Evolutionary conservation across 805 yeast genomes (phyloP).

Genomic region (Saturnispora zaruensis): DNA sequence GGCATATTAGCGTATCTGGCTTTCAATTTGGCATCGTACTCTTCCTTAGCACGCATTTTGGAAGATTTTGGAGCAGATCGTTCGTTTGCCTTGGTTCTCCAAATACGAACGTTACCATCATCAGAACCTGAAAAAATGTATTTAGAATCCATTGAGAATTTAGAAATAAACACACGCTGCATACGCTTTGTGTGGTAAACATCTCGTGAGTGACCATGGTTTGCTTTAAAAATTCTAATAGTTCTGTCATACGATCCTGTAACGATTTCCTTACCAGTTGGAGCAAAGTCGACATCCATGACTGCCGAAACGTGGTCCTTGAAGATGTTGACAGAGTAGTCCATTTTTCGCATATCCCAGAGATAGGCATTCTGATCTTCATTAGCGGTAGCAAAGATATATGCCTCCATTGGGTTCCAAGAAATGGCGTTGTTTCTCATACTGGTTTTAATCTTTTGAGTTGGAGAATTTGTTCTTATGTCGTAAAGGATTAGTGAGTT

Average conservation of each 20-base stretch:
- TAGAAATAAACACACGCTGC: slow-evolving; percentile 86
- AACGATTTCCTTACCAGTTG: slow-evolving; percentile 93
- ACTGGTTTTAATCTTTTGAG: slow-evolving; percentile 78
- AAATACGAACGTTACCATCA: slow-evolving; percentile 88
- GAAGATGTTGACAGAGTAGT: slow-evolving; percentile 70
- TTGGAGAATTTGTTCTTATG: slow-evolving; percentile 80
- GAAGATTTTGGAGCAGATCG: slow-evolving; percentile 75
- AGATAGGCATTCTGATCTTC: slow-evolving; percentile 93
- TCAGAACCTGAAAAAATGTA: slow-evolving; percentile 88
- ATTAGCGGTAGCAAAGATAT: slow-evolving; percentile 79
- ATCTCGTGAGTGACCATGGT: slow-evolving; percentile 88
- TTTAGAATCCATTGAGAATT: slow-evolving; percentile 81
- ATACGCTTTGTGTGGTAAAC: slow-evolving; percentile 94
- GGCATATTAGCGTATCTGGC: slow-evolving; percentile 95
- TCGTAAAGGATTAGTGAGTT: slow-evolving; percentile 88
- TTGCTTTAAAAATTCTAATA: slow-evolving; percentile 59
- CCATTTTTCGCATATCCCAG: slow-evolving; percentile 94
- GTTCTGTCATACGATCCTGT: slow-evolving; percentile 95
- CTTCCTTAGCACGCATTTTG: slow-evolving; percentile 71
- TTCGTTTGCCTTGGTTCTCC: slow-evolving; percentile 86
- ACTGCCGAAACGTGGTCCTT: slow-evolving; percentile 97
- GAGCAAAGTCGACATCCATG: slow-evolving; percentile 88
- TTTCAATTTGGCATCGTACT: slow-evolving; percentile 85
- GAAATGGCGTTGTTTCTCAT: slow-evolving; percentile 78
- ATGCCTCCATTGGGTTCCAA: slow-evolving; percentile 99